Conservation (phyloP, 441 rosid species). For the Mallotus repandus region DNA sequence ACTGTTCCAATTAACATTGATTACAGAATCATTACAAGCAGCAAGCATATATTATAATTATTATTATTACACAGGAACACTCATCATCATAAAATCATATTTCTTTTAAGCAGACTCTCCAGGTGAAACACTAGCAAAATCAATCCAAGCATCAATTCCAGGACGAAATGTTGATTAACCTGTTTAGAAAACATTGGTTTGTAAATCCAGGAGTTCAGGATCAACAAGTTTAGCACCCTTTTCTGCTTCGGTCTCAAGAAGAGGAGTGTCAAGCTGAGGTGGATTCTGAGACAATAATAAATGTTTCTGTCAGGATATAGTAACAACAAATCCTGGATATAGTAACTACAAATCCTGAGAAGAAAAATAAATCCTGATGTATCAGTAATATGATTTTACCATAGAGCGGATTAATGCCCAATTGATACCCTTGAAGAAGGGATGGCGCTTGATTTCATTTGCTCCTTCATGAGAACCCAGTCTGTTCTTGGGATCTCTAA, state of each 20-base stretch:
- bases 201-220: constrained; percentile 72
- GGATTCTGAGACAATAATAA: constrained; percentile 48
- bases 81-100: too few relatives aligned
- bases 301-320: too few relatives aligned
- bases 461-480: constrained; percentile 84
- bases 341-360: too few relatives aligned
- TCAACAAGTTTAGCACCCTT: constrained; percentile 48
- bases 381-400: constrained; percentile 40
- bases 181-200: constrained; percentile 68
- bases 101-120: too few relatives aligned
- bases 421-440: constrained; percentile 74
- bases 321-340: too few relatives aligned
- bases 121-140: not conserved
- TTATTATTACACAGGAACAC: not conserved
- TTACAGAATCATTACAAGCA: not conserved
- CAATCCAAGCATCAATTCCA: not conserved
- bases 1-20: not conserved
- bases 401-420: constrained; percentile 91
- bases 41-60: not conserved
- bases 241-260: constrained; percentile 40
- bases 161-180: not conserved
- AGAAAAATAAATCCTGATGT: too few relatives aligned
- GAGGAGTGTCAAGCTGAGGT: constrained; percentile 74
- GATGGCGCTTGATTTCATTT: constrained; percentile 71
- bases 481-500: constrained; percentile 80